Percentiles rank a stretch among this genome's conserved stretches.
phyloP scores from a whole-genome alignment of 305 asterid species.

The Fraxinus ornus region DNA sequence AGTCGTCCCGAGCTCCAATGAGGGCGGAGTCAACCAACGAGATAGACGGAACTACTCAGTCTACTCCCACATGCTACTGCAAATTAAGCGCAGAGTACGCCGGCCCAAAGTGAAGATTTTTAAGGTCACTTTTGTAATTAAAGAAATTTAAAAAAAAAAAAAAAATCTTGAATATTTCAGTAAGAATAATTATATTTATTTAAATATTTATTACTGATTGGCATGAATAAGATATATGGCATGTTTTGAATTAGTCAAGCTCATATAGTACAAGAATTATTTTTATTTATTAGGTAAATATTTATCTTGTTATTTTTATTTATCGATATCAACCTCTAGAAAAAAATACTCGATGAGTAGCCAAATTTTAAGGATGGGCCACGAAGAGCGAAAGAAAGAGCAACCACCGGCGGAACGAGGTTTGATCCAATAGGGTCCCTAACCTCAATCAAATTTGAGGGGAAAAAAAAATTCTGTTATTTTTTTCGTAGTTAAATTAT shows the following conservation, averaged over 20 bases:
- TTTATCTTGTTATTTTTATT: neutral
- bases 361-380: too few relatives aligned
- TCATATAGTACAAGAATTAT: neutral
- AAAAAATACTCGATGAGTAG: neutral
- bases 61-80: neutral
- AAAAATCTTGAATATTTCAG: neutral
- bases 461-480: too few relatives aligned
- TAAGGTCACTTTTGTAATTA: slow-evolving; percentile 23
- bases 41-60: neutral
- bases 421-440: too few relatives aligned
- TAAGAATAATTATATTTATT: too few relatives aligned
- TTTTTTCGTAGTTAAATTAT: too few relatives aligned
- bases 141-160: neutral
- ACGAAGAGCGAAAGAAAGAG: too few relatives aligned
- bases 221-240: neutral
- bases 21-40: slow-evolving; percentile 23
- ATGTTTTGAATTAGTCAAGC: neutral
- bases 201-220: neutral
- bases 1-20: slow-evolving; percentile 66
- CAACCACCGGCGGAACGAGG: too few relatives aligned
- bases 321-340: neutral
- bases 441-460: too few relatives aligned
- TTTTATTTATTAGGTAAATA: neutral
- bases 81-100: neutral
- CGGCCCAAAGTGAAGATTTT: slow-evolving; percentile 1